Percentiles rank a stretch among this genome's conserved stretches.
These are phyloP conservation scores for Telfairia occidentalis DNA, from an alignment of 331 rosid genomes.

Conservation along the genomic window DNA sequence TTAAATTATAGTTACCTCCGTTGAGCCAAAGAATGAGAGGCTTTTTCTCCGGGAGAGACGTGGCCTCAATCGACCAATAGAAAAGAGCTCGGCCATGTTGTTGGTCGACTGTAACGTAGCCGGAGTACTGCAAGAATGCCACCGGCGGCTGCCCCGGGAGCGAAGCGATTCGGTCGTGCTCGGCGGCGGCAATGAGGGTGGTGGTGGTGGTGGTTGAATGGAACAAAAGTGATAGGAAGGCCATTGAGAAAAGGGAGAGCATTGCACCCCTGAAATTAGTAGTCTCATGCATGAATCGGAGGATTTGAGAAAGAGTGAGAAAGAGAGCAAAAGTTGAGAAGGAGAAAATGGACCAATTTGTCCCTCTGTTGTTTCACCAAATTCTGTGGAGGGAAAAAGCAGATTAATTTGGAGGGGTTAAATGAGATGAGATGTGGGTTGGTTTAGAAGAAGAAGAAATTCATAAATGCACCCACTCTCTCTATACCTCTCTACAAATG, in stretches of 20 bases:
- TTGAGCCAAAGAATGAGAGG: slow-evolving; percentile 89
- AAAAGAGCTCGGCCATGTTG: slow-evolving; percentile 68
- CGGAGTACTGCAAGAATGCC: slow-evolving; percentile 58
- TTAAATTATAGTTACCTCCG: slow-evolving; percentile 38
- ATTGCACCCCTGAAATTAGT: background rate
- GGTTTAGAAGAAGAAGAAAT: background rate
- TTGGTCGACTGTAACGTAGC: slow-evolving; percentile 56
- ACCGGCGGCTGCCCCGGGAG: slow-evolving; percentile 76
- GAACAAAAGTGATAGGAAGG: background rate
- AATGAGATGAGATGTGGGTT: slow-evolving; percentile 2
- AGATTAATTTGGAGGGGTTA: background rate
- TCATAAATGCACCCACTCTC: background rate
- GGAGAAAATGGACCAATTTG: background rate
- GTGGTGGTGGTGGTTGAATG: background rate
- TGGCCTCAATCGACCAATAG: slow-evolving; percentile 64
- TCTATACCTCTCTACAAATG: background rate
- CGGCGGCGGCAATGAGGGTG: background rate
- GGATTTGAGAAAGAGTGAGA: background rate
- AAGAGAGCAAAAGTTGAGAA: background rate
- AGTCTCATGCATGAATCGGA: background rate
- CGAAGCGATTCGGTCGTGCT: slow-evolving; percentile 37
- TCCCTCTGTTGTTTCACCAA: slow-evolving; percentile 3
- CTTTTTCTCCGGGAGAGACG: slow-evolving; percentile 27
- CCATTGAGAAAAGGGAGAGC: background rate
- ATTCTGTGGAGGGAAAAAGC: background rate